Evolutionary conservation across 2,329 filamentous ascomycete species (phyloP).

Genomic region (Sporothrix schenckii): DNA sequence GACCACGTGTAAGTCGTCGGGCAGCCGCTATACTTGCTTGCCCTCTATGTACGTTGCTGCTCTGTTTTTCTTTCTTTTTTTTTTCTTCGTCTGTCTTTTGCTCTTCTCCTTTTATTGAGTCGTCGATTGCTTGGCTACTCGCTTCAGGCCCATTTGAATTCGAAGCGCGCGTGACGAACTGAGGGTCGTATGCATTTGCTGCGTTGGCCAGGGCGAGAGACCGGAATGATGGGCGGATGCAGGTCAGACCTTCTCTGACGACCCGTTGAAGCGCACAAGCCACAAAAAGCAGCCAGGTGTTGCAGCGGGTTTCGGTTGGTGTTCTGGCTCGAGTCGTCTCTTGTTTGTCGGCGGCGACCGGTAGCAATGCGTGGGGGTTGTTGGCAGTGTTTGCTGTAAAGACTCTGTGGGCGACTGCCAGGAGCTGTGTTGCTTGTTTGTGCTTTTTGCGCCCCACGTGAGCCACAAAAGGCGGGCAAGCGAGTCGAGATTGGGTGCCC

Average conservation of each 20-base stretch:
- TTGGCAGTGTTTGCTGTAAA: not conserved
- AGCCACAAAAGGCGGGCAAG: conserved; percentile 17
- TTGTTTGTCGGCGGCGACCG: not conserved
- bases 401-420: not conserved
- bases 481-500: conserved; percentile 12
- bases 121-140: not conserved
- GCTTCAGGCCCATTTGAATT: not conserved
- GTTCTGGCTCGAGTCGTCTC: conserved; percentile 13
- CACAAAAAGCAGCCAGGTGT: conserved; percentile 2
- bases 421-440: conserved; percentile 14
- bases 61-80: not conserved
- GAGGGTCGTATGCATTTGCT: conserved; percentile 28
- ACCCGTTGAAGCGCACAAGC: conserved; percentile 11
- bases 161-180: conserved; percentile 13
- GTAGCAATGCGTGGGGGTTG: conserved; percentile 23
- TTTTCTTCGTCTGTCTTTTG: no score
- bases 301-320: conserved; percentile 13
- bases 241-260: not conserved
- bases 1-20: conserved; percentile 26
- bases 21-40: not conserved
- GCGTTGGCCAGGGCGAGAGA: conserved; percentile 13
- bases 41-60: conserved; percentile 14
- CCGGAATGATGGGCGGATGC: conserved; percentile 9
- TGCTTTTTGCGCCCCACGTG: conserved; percentile 13
- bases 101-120: no score